Evolutionary conservation across 2,329 filamentous ascomycete species (phyloP), one percentile per base, ranked within the genome.

Genomic region (Bipolaris oryzae): DNA sequence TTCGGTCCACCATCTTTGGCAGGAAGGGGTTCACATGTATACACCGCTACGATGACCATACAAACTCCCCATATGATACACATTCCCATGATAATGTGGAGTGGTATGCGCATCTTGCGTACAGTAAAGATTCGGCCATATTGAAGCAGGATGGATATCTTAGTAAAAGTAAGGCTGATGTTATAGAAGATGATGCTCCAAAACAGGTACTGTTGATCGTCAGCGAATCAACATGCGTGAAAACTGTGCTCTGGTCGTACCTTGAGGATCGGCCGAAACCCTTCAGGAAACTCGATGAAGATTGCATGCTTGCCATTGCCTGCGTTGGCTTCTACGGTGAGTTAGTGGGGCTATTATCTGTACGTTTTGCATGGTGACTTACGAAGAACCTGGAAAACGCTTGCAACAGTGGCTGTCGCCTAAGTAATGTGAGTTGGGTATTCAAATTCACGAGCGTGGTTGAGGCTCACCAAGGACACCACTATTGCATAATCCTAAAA

Each of bases 61-160:
- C 23, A 15, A 3, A 63, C 44, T 1, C 67, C 65, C 53, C 60
- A 70, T 5, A 51, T 50, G 4, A 67, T 28, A 23, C 63, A 66
- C 3, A 73, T 33, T 1, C 33, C 68, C 55, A 70, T 61, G 6
- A 62, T 55, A 13, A 68, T 53, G 48, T 68, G 60, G 3, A 72
- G 55, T 2, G 67, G 64, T 7, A 71, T 58, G 13, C 63, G 64
- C 63, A 67, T 66, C 37, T 67, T 55, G 7, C 51, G 53, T 11
- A 68, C 9, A 7, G 64, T 61, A 28, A 73, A 72, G 25, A 73
- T 70, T 5, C 69, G 62, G 11, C 61, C 34, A 43, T 72, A 73
- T 20, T 73, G 69, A 13, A 71, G 25, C 11, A 73, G 42, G 9
- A 73, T 73, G 0, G 69, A 71, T 2, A 72, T 41, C 38, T 72